A percentile compares a stretch with the other conserved stretches of the same genome.
Evolutionary conservation across 2,329 filamentous ascomycete species (phyloP).

Genomic region (Alternaria gansuensis): DNA sequence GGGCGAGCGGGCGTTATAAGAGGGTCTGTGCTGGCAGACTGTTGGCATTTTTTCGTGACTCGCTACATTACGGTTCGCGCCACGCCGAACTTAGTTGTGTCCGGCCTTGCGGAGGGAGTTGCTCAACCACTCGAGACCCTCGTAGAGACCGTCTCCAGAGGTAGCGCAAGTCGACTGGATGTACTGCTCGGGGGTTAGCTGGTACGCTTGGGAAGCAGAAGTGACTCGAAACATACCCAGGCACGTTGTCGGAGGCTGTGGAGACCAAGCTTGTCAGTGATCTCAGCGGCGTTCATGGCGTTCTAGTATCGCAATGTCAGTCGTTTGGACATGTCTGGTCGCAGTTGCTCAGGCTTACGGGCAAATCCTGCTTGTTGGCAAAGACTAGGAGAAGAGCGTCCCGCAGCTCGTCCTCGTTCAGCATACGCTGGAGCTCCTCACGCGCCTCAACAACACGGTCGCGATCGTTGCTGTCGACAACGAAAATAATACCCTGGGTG

Average conservation of each 20-base stretch:
- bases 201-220: background rate
- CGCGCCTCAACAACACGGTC: conserved; percentile 91
- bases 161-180: conserved; percentile 99
- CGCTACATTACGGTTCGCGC: conserved; percentile 33
- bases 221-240: conserved; percentile 76
- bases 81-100: conserved; percentile 54
- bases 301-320: conserved; percentile 67
- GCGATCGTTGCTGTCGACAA: conserved; percentile 94
- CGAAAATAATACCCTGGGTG: conserved; percentile 98
- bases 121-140: conserved; percentile 80
- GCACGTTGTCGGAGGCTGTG: conserved; percentile 98
- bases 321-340: background rate
- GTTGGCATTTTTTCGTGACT: conserved; percentile 39
- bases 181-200: conserved; percentile 66
- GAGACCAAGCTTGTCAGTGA: conserved; percentile 99
- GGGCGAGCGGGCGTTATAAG: conserved; percentile 37
- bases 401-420: conserved; percentile 98
- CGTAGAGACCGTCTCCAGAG: conserved; percentile 98
- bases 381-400: conserved; percentile 94
- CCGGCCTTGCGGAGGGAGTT: conserved; percentile 64
- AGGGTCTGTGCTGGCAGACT: conserved; percentile 41
- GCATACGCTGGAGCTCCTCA: conserved; percentile 94
- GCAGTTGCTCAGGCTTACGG: conserved; percentile 63
- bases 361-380: conserved; percentile 98
- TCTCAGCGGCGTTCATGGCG: conserved; percentile 99